phyloP scores from a whole-genome alignment of 306 rosid species.

The Malus orientalis region DNA sequence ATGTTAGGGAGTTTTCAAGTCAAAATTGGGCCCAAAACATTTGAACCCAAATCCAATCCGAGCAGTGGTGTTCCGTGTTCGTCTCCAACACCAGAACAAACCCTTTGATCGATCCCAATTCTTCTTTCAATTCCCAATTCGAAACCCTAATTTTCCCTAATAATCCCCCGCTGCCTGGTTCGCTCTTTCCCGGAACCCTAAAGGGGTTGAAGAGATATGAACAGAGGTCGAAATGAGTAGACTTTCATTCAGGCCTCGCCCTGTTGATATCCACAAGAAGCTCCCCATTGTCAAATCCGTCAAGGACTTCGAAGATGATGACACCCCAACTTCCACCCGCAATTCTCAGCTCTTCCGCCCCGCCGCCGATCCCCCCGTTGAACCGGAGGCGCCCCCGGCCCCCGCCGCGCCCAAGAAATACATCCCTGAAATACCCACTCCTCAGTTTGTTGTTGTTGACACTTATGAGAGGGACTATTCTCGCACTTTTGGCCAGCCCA shows the following conservation, averaged over 20 bases:
- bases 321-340: conserved; percentile 39
- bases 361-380: conserved; percentile 13
- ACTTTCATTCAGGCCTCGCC: conserved; percentile 53
- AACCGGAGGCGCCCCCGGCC: conserved; percentile 12
- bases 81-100: neutral
- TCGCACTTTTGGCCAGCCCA: conserved; percentile 74
- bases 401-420: conserved; percentile 32
- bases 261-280: conserved; percentile 55
- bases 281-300: conserved; percentile 46
- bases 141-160: conserved; percentile 3
- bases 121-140: neutral
- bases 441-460: conserved; percentile 79
- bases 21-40: neutral
- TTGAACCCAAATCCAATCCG: neutral
- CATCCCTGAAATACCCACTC: conserved; percentile 82
- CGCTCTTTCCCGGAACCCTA: neutral
- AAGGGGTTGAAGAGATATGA: conserved; percentile 6
- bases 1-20: neutral
- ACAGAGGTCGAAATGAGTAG: conserved; percentile 37
- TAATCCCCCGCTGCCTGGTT: neutral
- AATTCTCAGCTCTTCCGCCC: conserved; percentile 37
- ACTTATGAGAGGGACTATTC: conserved; percentile 91
- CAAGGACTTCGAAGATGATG: conserved; percentile 58
- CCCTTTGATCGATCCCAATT: neutral
- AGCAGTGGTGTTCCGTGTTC: neutral